Evolutionary conservation across 331 rosid species (phyloP), one percentile per base, ranked within the genome.

Genomic region (Prunus yedoensis): DNA sequence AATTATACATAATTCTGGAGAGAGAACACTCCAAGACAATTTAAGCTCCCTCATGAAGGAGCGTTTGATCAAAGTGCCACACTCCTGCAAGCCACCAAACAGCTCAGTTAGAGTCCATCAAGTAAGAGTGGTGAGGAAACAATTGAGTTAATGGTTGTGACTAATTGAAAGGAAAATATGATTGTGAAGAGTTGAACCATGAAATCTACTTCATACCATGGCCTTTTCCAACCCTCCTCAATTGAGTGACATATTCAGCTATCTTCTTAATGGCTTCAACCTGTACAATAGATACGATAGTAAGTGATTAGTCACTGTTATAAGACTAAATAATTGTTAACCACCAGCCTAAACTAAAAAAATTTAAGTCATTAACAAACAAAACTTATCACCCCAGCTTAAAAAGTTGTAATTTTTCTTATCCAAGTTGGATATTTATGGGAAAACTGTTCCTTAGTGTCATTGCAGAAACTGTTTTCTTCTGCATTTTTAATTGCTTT

Each of bases 21-120:
- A 25, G 45, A 47, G 25, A 60, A 20, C 17, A 64, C 66, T 43
- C 45, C 21, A 8, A 45, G 45, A 65, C 51, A 69, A 11, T 49
- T 21, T 10, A 41, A 50, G 58, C 28, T 54, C 17, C 86, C 63
- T 85, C 90, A 9, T 85, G 85, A 38, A 91, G 95, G 73, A 90
- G 80, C 79, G 50, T 68, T 89, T 91, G 96, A 87, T 94, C 92
- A 62, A 94, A 92, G 88, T 92, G 97, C 97, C 96, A 91, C 14
- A 87, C 94, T 83, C 98, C 97, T 94, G 89, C 78, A 80, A 74
- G 38, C 21, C 66, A 73, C n/a, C 61, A 51, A 49, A 60, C 18
- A 47, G 43, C 32, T 5, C 35, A 28, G 71, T 25, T 6, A 51
- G 50, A 46, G 76, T 25, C 30, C 52, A 35, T 3, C 7, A 63